These are phyloP conservation scores for Chlorella sp. DNA, from an alignment of 139 green algal genomes.

Conservation along the genomic window DNA sequence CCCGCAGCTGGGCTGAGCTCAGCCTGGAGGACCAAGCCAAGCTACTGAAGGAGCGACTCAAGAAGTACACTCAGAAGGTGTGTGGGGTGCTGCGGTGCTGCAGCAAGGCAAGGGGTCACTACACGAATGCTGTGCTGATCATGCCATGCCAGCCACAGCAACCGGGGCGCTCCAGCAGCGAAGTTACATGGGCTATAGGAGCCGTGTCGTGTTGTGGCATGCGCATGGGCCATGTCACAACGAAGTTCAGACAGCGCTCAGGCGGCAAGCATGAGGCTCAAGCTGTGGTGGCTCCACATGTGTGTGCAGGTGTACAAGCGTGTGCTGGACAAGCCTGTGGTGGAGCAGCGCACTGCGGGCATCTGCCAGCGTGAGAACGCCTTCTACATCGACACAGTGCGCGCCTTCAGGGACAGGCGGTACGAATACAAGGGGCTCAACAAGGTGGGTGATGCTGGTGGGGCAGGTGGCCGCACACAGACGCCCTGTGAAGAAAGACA, in stretches of 20 bases:
- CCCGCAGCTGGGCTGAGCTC: conserved; percentile 47
- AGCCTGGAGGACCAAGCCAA: conserved; percentile 39
- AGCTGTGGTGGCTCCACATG: no score
- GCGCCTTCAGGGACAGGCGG: conserved; percentile 89
- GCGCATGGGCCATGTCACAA: not conserved
- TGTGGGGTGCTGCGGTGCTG: not conserved
- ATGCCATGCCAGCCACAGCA: not conserved
- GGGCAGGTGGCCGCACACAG: no score
- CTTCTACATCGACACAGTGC: conserved; percentile 81
- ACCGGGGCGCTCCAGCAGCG: not conserved
- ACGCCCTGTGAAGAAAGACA: no score
- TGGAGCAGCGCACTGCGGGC: conserved; percentile 69
- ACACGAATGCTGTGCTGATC: not conserved
- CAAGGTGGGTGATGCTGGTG: conserved; percentile 22
- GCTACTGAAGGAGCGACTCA: conserved; percentile 87
- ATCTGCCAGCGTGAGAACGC: conserved; percentile 95
- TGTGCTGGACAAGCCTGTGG: conserved; percentile 92
- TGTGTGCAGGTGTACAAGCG: conserved; percentile 84
- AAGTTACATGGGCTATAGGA: not conserved
- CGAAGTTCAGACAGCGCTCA: not conserved
- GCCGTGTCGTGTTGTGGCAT: not conserved
- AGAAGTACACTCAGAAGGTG: conserved; percentile 92
- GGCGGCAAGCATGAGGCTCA: not conserved
- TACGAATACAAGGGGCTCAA: conserved; percentile 99
- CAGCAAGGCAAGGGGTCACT: not conserved